Evolutionary conservation across 1,139 yeast species (phyloP).

Genomic region (Taphrina sp.): DNA sequence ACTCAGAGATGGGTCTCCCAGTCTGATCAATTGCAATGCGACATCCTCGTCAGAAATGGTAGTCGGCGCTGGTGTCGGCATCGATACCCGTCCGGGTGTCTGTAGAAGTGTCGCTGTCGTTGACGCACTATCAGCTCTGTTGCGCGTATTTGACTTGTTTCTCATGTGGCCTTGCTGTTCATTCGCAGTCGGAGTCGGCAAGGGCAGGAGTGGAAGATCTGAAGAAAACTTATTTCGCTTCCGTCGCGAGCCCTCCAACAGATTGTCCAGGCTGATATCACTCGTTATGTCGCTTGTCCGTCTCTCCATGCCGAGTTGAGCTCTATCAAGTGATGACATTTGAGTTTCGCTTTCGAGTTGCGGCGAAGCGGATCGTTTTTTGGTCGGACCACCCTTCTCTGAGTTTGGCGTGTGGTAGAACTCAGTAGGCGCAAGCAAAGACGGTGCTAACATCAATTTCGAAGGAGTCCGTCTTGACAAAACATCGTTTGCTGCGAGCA

Average conservation of each 20-base stretch:
- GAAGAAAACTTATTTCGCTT: conserved; percentile 32
- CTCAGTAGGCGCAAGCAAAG: conserved; percentile 12
- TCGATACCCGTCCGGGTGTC: conserved; percentile 27
- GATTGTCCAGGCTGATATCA: conserved; percentile 31
- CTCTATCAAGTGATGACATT: not conserved
- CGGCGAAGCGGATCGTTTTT: conserved; percentile 13
- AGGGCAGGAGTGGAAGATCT: conserved; percentile 25
- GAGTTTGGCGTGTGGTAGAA: conserved; percentile 12
- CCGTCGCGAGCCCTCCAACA: conserved; percentile 31
- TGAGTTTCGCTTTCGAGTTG: not conserved
- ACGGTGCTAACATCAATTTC: conserved; percentile 15
- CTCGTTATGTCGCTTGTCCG: conserved; percentile 24
- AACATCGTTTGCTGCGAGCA: conserved; percentile 27
- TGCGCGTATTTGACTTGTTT: conserved; percentile 15
- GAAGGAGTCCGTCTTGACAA: conserved; percentile 10
- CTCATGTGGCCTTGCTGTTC: conserved; percentile 4
- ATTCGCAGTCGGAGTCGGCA: conserved; percentile 20
- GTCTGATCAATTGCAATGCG: conserved; percentile 34
- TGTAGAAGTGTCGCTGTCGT: conserved; percentile 14
- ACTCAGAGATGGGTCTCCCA: conserved; percentile 31
- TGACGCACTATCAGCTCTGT: conserved; percentile 3
- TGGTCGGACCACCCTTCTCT: conserved; percentile 7
- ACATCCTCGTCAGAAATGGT: conserved; percentile 35
- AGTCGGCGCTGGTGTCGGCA: conserved; percentile 34
- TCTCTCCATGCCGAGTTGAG: conserved; percentile 12